Conservation (phyloP, 441 rosid species). For the Sinapis alba region DNA sequence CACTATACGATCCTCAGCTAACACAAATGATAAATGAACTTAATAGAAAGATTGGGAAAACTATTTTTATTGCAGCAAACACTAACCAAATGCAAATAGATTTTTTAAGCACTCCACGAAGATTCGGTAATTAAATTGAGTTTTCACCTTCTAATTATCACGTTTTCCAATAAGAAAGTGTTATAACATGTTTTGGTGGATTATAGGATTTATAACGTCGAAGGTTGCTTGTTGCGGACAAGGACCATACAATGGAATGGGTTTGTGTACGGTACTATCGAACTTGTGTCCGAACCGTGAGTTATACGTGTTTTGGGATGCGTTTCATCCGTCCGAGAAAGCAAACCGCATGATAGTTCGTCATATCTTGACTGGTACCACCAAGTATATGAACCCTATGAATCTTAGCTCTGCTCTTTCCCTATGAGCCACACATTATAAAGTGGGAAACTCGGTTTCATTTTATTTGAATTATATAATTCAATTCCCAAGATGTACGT, state of each 20-base stretch:
- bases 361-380: conserved; percentile 46
- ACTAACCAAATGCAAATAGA: conserved; percentile 48
- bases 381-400: conserved; percentile 59
- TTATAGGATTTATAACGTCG: conserved; percentile 53
- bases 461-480: background rate
- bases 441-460: background rate
- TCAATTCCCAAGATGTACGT: background rate
- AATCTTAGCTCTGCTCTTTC: conserved; percentile 55
- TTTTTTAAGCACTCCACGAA: conserved; percentile 56
- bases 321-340: conserved; percentile 63
- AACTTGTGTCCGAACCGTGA: conserved; percentile 55
- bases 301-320: conserved; percentile 57
- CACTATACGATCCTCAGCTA: conserved; percentile 64
- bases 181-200: background rate
- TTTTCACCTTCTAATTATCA: background rate
- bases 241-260: conserved; percentile 63
- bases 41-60: conserved; percentile 45
- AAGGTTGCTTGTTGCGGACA: conserved; percentile 68
- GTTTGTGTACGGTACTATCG: conserved; percentile 54
- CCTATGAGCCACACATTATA: conserved; percentile 10
- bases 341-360: conserved; percentile 54
- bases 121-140: conserved; percentile 36
- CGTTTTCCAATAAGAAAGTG: conserved; percentile 21
- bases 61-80: conserved; percentile 59
- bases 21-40: conserved; percentile 47